phyloP scores from a whole-genome alignment of 2,329 filamentous ascomycete species.

The Cladobotryum mycophilum region DNA sequence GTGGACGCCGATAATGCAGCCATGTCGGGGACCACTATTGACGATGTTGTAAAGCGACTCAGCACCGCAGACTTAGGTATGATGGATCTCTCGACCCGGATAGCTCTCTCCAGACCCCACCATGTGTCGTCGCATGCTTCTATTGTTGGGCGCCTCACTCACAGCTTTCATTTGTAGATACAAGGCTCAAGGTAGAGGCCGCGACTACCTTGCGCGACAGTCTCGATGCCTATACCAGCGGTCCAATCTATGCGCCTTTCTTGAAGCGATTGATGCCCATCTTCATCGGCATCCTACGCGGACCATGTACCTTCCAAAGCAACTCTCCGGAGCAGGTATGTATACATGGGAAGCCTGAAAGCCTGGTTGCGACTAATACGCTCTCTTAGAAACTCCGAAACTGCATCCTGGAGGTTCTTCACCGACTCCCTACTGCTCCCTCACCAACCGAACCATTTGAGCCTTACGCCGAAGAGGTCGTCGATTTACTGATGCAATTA shows the following conservation, averaged over 20 bases:
- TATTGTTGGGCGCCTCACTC: neutral
- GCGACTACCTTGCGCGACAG: conserved; percentile 84
- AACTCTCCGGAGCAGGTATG: conserved; percentile 81
- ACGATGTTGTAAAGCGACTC: conserved; percentile 57
- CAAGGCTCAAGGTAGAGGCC: conserved; percentile 73
- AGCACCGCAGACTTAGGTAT: conserved; percentile 50
- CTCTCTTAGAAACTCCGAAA: conserved; percentile 71
- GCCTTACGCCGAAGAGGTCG: conserved; percentile 78
- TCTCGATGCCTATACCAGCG: conserved; percentile 79
- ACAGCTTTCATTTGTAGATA: conserved; percentile 49
- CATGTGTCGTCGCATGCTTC: conserved; percentile 17
- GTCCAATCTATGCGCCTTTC: conserved; percentile 71
- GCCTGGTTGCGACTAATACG: neutral
- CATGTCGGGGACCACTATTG: conserved; percentile 57
- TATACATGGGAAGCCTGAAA: neutral
- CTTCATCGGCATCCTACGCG: conserved; percentile 77
- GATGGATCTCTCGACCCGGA: conserved; percentile 12
- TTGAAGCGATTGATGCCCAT: conserved; percentile 84
- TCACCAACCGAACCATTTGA: conserved; percentile 75
- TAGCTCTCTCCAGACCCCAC: conserved; percentile 7
- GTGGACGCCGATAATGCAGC: conserved; percentile 41
- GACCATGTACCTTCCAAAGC: conserved; percentile 84
- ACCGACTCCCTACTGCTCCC: conserved; percentile 69
- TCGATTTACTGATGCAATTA: conserved; percentile 82
- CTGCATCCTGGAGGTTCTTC: conserved; percentile 88